Evolutionary conservation across 495 filamentous ascomycete genomes (phyloP).

Genomic region (Xylona heveae): DNA sequence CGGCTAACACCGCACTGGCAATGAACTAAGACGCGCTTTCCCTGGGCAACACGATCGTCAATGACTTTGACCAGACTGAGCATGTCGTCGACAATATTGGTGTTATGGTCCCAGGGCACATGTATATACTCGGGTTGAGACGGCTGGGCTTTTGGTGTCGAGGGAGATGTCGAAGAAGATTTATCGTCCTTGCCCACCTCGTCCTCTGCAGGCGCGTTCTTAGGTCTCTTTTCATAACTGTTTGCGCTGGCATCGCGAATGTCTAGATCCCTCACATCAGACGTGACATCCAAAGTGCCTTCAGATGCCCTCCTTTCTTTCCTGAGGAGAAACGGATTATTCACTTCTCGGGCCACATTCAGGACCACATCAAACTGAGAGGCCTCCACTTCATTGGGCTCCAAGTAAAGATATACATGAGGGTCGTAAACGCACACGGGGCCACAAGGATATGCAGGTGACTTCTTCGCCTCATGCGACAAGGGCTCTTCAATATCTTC

Average conservation of each 20-base stretch:
- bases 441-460: slow-evolving; percentile 80
- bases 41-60: slow-evolving; percentile 50
- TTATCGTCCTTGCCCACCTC: neutral
- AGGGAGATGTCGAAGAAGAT: slow-evolving; percentile 14
- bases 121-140: slow-evolving; percentile 74
- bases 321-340: slow-evolving; percentile 46
- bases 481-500: slow-evolving; percentile 50
- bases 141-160: slow-evolving; percentile 32
- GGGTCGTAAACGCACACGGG: slow-evolving; percentile 83
- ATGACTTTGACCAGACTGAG: slow-evolving; percentile 71
- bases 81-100: slow-evolving; percentile 76
- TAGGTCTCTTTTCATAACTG: no score
- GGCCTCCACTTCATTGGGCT: slow-evolving; percentile 73
- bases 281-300: neutral
- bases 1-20: slow-evolving; percentile 92
- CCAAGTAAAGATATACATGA: slow-evolving; percentile 81
- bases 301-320: neutral
- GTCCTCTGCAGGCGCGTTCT: no score
- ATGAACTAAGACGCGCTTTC: slow-evolving; percentile 80
- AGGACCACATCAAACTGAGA: slow-evolving; percentile 76
- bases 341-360: slow-evolving; percentile 88
- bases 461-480: slow-evolving; percentile 58
- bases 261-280: slow-evolving; percentile 1
- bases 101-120: slow-evolving; percentile 94
- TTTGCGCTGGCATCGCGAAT: no score